phyloP scores from a whole-genome alignment of 305 asterid species.

The Fraxinus velutina region DNA sequence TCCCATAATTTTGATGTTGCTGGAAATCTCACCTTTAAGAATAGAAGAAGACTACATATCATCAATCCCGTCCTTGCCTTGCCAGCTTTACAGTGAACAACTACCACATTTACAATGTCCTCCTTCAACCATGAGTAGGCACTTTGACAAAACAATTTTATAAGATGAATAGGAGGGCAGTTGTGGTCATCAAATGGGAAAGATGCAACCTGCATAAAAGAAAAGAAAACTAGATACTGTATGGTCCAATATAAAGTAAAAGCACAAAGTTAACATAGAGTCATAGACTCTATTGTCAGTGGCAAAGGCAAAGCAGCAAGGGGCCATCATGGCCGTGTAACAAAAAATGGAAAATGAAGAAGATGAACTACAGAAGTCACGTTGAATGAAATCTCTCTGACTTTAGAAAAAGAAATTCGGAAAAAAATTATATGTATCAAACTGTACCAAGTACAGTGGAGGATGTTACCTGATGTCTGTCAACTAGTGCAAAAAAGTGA shows the following conservation, averaged over 20 bases:
- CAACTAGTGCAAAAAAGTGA: conserved; percentile 12
- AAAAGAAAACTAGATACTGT: conserved; percentile 21
- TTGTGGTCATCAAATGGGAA: conserved; percentile 98
- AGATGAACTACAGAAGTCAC: neutral
- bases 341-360: neutral
- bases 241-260: conserved; percentile 5
- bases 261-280: neutral
- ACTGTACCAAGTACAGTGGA: neutral
- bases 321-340: neutral
- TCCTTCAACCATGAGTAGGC: conserved; percentile 97
- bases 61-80: conserved; percentile 97
- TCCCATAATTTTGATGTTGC: conserved; percentile 16
- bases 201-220: conserved; percentile 75
- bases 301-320: neutral
- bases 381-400: neutral
- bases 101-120: conserved; percentile 90
- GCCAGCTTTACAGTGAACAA: conserved; percentile 99
- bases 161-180: conserved; percentile 91
- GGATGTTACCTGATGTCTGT: neutral
- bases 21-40: conserved; percentile 65
- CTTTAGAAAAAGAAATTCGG: neutral
- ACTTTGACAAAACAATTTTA: conserved; percentile 84
- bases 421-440: neutral
- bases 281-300: neutral
- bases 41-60: conserved; percentile 95